Evolutionary conservation across 2,329 filamentous ascomycete species (phyloP).

Genomic region (Penicillium paneum): DNA sequence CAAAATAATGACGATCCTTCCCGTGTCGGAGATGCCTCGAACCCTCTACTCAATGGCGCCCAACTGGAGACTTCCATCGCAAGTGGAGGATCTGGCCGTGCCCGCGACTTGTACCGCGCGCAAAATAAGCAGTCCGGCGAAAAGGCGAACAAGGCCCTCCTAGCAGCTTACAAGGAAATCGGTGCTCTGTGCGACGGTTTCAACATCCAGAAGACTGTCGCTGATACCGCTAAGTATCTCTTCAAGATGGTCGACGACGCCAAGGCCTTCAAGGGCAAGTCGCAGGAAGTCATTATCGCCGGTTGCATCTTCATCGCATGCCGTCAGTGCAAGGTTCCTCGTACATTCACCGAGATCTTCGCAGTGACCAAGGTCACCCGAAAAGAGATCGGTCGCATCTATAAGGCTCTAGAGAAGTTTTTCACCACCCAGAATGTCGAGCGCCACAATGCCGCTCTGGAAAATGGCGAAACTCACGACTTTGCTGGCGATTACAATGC

Average conservation of each 20-base stretch:
- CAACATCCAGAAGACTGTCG: conserved; percentile 73
- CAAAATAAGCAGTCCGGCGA: conserved; percentile 79
- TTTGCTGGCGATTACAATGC: conserved; percentile 63
- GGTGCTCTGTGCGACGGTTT: conserved; percentile 81
- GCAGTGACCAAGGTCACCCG: conserved; percentile 90
- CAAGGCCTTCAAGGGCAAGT: conserved; percentile 92
- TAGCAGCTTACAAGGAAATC: conserved; percentile 85
- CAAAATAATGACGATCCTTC: conserved; percentile 94
- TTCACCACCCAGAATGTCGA: conserved; percentile 69
- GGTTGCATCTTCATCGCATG: conserved; percentile 98
- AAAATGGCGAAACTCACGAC: conserved; percentile 51
- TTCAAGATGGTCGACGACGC: conserved; percentile 93
- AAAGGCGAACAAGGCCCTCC: conserved; percentile 76
- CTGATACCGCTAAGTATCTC: conserved; percentile 88
- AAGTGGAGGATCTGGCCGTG: conserved; percentile 70
- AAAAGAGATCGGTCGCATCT: conserved; percentile 95
- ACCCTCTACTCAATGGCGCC: conserved; percentile 83
- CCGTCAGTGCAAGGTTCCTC: conserved; percentile 78
- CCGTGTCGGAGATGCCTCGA: conserved; percentile 92
- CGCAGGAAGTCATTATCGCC: conserved; percentile 87
- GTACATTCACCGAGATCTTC: conserved; percentile 93
- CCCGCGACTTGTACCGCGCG: conserved; percentile 73
- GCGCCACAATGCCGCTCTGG: conserved; percentile 48
- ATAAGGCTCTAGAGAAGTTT: conserved; percentile 89
- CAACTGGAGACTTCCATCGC: conserved; percentile 87